Evolutionary conservation across 495 filamentous ascomycete genomes (phyloP).

Genomic region (Aspergillus campestris): DNA sequence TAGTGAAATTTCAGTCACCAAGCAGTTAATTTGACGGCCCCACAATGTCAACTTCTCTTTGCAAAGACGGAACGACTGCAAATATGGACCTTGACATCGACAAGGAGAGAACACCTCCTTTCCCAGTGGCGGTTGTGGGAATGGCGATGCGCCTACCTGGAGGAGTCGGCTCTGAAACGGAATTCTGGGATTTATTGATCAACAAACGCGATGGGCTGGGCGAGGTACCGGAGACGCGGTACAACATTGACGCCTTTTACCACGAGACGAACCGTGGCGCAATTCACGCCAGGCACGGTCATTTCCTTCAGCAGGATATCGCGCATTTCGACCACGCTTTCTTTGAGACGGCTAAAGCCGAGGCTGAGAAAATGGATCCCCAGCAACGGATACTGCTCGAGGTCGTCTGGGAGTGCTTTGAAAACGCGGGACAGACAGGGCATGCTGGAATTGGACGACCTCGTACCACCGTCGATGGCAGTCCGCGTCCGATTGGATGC

Average conservation of each 20-base stretch:
- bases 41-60: too few relatives aligned
- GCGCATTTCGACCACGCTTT: constrained; percentile 19
- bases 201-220: constrained; percentile 22
- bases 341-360: background rate
- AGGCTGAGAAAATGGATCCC: constrained; percentile 8
- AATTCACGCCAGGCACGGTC: constrained; percentile 30
- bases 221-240: constrained; percentile 24
- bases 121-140: constrained; percentile 35
- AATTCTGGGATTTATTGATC: constrained; percentile 31
- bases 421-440: constrained; percentile 6
- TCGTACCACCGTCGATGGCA: too few relatives aligned
- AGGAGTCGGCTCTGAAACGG: constrained; percentile 15
- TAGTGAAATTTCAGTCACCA: too few relatives aligned
- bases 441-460: too few relatives aligned
- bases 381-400: constrained; percentile 23
- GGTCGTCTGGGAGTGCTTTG: constrained; percentile 17
- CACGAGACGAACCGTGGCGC: background rate
- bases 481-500: too few relatives aligned
- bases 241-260: constrained; percentile 23
- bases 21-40: too few relatives aligned
- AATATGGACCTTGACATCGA: too few relatives aligned
- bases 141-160: constrained; percentile 37
- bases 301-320: constrained; percentile 39
- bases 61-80: too few relatives aligned
- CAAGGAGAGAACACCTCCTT: too few relatives aligned